A percentile compares a stretch with the other conserved stretches of the same genome.
These are phyloP conservation scores for Cardiospermum halicacabum DNA, from an alignment of 345 rosid species.

Conservation along the genomic window DNA sequence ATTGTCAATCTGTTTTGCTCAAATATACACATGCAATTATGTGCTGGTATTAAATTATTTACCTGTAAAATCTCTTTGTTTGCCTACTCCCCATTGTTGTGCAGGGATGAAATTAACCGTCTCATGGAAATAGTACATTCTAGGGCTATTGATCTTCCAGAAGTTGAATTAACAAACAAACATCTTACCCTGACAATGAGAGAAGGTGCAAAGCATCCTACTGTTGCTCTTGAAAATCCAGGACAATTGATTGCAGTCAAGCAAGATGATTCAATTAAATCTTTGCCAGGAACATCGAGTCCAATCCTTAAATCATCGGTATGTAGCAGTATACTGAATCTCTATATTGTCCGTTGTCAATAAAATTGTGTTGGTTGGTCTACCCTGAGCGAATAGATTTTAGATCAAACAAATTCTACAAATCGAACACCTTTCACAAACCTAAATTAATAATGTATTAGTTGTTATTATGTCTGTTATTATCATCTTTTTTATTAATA, in stretches of 20 bases:
- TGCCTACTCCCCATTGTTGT: constrained; percentile 19
- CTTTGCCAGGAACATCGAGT: constrained; percentile 34
- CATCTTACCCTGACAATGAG: constrained; percentile 17
- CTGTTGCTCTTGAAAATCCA: constrained; percentile 28
- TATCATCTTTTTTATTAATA: neutral
- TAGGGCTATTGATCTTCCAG: constrained; percentile 45
- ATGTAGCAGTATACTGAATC: constrained; percentile 23
- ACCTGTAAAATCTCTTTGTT: constrained; percentile 8
- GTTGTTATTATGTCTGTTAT: neutral
- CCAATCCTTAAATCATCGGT: constrained; percentile 47
- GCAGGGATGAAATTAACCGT: constrained; percentile 67
- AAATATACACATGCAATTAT: neutral
- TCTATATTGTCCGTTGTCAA: neutral
- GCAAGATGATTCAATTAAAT: constrained; percentile 31
- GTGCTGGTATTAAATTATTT: constrained; percentile 6
- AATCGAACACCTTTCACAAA: neutral
- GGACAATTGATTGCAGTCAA: constrained; percentile 29
- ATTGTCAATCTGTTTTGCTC: constrained; percentile 7
- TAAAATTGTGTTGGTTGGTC: neutral
- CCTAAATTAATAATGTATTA: neutral
- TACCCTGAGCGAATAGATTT: neutral
- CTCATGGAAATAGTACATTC: constrained; percentile 60
- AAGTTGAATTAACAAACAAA: constrained; percentile 30
- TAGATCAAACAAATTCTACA: neutral
- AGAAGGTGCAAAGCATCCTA: constrained; percentile 28